Evolutionary conservation across 2,329 filamentous ascomycete species (phyloP).

Genomic region (Ilyonectria destructans): DNA sequence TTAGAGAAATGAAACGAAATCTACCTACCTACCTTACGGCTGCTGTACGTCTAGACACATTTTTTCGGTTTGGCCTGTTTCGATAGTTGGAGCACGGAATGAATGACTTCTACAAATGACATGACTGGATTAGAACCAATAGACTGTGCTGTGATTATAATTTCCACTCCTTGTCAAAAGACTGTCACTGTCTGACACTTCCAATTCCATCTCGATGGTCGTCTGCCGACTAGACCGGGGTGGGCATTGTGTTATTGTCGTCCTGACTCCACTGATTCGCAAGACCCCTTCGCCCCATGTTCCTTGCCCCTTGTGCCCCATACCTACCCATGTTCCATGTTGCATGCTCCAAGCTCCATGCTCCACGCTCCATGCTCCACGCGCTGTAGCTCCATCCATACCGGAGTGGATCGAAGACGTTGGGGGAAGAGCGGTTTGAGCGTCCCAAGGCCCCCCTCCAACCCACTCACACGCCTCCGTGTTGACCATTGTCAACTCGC

Average conservation of each 20-base stretch:
- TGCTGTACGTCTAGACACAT: background rate
- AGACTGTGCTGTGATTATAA: background rate
- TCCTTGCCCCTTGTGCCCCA: slow-evolving; percentile 10
- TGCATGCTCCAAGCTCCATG: background rate
- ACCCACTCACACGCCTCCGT: background rate
- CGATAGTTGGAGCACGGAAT: background rate
- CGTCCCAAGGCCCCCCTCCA: background rate
- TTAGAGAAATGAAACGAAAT: slow-evolving; percentile 12
- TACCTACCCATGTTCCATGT: slow-evolving; percentile 1
- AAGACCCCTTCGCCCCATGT: slow-evolving; percentile 4
- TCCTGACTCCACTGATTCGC: slow-evolving; percentile 21
- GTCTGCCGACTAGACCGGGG: background rate
- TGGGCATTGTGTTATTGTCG: background rate
- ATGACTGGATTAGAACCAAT: slow-evolving; percentile 1
- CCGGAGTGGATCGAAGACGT: background rate
- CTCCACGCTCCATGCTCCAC: background rate
- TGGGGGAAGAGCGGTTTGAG: background rate
- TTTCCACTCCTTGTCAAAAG: background rate
- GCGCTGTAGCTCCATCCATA: slow-evolving; percentile 1
- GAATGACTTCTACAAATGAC: background rate
- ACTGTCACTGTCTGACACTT: slow-evolving; percentile 5
- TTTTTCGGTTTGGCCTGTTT: background rate
- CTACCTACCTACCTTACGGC: background rate
- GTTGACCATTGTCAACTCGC: background rate
- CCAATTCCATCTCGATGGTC: background rate